phyloP scores from a whole-genome alignment of 164 flowering plant species.

The Santalum album region DNA sequence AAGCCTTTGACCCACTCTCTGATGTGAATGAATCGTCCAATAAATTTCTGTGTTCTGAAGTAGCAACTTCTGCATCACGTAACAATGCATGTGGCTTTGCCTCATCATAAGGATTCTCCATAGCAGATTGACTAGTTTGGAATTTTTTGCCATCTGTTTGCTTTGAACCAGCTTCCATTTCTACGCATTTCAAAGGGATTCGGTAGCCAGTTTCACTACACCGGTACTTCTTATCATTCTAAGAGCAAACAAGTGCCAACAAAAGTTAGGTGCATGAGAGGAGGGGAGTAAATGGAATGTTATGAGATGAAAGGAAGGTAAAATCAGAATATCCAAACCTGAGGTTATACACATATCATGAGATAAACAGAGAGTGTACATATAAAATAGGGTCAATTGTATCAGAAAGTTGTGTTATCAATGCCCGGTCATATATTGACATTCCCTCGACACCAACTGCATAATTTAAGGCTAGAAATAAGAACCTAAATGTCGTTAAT shows the following conservation, averaged over 20 bases:
- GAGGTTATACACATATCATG: not conserved
- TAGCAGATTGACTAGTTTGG: constrained; percentile 30
- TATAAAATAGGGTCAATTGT: too few species aligned
- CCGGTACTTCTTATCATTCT: constrained; percentile 66
- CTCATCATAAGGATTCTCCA: constrained; percentile 21
- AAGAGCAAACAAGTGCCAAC: constrained; percentile 1
- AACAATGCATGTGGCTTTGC: constrained; percentile 10
- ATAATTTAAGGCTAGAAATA: too few species aligned
- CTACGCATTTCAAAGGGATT: constrained; percentile 66
- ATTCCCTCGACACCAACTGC: too few species aligned
- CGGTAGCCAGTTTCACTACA: constrained; percentile 98
- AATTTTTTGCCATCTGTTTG: constrained; percentile 18
- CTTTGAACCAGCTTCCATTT: constrained; percentile 24
- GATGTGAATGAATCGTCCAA: constrained; percentile 26
- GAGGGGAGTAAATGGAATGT: not conserved
- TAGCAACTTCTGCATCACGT: constrained; percentile 10
- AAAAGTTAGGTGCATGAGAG: not conserved
- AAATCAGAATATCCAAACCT: not conserved
- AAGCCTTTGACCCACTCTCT: constrained; percentile 28
- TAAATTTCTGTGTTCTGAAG: constrained; percentile 32
- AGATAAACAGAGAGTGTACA: not conserved
- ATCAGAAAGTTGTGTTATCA: too few species aligned
- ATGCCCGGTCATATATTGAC: too few species aligned
- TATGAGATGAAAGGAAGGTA: not conserved
- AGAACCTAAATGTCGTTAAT: too few species aligned